A percentile compares a stretch with the other conserved stretches of the same genome.
These are phyloP conservation scores for Oxyria digyna DNA, from an alignment of 148 eudicot genomes.

Conservation along the genomic window DNA sequence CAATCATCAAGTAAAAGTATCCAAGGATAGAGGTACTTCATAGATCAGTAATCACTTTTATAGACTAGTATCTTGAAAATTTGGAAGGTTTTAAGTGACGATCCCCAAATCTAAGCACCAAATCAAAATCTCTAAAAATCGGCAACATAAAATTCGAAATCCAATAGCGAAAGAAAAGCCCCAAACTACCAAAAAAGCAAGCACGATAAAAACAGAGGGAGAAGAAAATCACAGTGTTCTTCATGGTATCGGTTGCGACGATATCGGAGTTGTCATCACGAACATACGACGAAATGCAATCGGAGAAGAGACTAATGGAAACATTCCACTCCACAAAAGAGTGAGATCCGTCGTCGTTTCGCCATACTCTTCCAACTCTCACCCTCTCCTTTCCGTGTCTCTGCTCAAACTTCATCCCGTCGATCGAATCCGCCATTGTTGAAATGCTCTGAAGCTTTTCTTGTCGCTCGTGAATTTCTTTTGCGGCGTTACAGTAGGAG, in stretches of 20 bases:
- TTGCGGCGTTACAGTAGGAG: background rate
- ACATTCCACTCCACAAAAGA: slow-evolving; percentile 78
- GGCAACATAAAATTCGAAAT: background rate
- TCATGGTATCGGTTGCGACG: slow-evolving; percentile 97
- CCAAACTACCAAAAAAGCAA: background rate
- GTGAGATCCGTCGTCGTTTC: slow-evolving; percentile 29
- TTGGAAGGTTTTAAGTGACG: background rate
- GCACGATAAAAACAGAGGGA: background rate
- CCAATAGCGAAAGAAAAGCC: background rate
- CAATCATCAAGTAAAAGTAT: background rate
- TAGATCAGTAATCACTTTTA: background rate
- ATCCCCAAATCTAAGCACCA: background rate
- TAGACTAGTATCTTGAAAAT: background rate
- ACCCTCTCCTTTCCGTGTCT: slow-evolving; percentile 84
- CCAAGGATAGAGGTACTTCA: too few species aligned
- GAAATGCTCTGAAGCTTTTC: background rate
- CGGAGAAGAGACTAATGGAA: slow-evolving; percentile 57
- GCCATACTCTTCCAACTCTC: slow-evolving; percentile 84
- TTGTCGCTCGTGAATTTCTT: background rate
- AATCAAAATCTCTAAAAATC: background rate
- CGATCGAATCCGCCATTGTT: slow-evolving; percentile 19
- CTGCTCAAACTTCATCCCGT: slow-evolving; percentile 51
- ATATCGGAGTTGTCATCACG: slow-evolving; percentile 61
- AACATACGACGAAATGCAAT: slow-evolving; percentile 53
- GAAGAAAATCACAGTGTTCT: slow-evolving; percentile 47